Evolutionary conservation across 345 rosid genomes (phyloP).

Genomic region (Litchi chinensis): DNA sequence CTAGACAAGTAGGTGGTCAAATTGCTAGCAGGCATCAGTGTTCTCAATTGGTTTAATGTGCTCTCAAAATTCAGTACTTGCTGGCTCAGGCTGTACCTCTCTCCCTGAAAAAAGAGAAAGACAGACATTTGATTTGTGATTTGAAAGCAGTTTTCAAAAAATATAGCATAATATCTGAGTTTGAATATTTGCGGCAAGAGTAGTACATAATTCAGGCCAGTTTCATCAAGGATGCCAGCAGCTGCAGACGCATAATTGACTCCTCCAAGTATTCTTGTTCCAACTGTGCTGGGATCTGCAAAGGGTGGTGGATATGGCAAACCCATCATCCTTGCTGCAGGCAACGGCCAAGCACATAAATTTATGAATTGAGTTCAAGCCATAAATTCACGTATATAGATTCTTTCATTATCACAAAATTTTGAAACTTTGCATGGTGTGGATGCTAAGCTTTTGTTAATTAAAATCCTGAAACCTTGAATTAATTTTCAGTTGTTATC

Average conservation of each 20-base stretch:
- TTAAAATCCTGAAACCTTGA: too few species aligned
- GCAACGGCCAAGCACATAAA: not conserved
- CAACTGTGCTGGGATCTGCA: slow-evolving; percentile 66
- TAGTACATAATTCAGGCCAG: slow-evolving; percentile 72
- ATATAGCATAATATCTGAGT: too few species aligned
- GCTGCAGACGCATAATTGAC: slow-evolving; percentile 91
- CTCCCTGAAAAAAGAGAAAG: slow-evolving; percentile 41
- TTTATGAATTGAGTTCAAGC: not conserved
- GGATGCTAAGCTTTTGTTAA: too few species aligned
- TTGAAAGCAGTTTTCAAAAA: too few species aligned
- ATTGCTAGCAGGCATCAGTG: slow-evolving; percentile 47
- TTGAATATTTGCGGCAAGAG: not conserved
- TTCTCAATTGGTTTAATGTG: slow-evolving; percentile 58
- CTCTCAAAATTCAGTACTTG: slow-evolving; percentile 70
- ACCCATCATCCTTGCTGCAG: slow-evolving; percentile 63
- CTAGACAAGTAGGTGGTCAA: slow-evolving; percentile 47
- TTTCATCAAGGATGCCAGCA: slow-evolving; percentile 83
- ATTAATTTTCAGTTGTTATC: too few species aligned
- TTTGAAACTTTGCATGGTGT: too few species aligned
- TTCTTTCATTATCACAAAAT: too few species aligned
- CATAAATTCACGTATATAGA: too few species aligned
- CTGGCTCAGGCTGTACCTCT: slow-evolving; percentile 58
- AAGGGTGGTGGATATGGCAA: slow-evolving; percentile 61
- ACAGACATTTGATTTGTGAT: not conserved
- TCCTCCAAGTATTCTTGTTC: slow-evolving; percentile 60